Evolutionary conservation across 441 rosid species (phyloP).

Genomic region (Pelargonium citronellum): DNA sequence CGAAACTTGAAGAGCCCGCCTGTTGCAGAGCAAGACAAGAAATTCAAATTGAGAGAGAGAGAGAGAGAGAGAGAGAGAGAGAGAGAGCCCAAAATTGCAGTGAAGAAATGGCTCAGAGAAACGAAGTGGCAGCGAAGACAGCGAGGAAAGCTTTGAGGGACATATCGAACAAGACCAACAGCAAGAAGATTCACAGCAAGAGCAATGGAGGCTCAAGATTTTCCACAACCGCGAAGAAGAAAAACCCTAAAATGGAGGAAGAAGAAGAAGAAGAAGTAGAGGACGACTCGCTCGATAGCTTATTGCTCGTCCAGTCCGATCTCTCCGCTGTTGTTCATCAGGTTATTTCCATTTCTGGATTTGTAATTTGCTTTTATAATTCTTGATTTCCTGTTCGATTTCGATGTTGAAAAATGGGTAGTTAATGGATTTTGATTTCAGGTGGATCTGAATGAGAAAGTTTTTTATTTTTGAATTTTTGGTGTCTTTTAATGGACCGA

Average conservation of each 20-base stretch:
- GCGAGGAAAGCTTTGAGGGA: conserved; percentile 35
- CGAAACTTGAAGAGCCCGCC: conserved; percentile 21
- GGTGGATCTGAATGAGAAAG: not conserved
- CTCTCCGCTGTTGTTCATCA: conserved; percentile 46
- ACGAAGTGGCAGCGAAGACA: conserved; percentile 26
- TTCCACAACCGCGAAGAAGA: conserved; percentile 28
- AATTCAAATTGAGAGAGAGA: conserved; percentile 20
- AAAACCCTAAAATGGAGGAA: conserved; percentile 22
- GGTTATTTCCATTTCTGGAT: conserved; percentile 27
- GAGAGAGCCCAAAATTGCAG: conserved; percentile 21
- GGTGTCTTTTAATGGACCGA: not conserved
- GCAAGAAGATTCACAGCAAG: not conserved
- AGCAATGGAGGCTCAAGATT: conserved; percentile 16
- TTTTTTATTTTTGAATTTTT: not conserved
- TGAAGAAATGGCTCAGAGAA: conserved; percentile 20
- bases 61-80: conserved; percentile 13
- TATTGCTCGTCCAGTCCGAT: conserved; percentile 66
- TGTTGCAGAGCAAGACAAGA: not conserved
- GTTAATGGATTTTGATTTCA: not conserved
- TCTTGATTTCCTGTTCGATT: not conserved
- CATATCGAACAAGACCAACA: conserved; percentile 25
- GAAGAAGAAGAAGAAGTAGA: conserved; percentile 15
- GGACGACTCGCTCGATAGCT: conserved; percentile 42
- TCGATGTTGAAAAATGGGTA: not conserved
- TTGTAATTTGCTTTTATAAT: not conserved